phyloP scores from a whole-genome alignment of 768 basidiomycete genomes.

The Chalciporus chontae region DNA sequence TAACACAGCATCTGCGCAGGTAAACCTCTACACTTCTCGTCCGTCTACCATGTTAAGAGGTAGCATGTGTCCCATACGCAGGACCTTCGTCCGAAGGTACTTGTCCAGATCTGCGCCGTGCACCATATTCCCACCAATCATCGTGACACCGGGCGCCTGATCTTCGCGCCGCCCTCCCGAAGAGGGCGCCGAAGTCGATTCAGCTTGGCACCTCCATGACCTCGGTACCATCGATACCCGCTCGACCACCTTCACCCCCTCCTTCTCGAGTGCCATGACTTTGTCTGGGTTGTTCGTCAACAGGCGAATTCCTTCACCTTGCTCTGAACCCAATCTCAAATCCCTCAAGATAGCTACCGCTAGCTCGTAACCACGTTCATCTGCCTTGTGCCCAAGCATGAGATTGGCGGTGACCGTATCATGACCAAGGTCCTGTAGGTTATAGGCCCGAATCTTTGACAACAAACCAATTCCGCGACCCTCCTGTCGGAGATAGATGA shows the following conservation, averaged over 20 bases:
- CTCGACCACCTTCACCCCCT: conserved; percentile 76
- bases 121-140: conserved; percentile 76
- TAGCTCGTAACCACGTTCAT: conserved; percentile 90
- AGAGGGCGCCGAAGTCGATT: conserved; percentile 5
- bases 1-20: neutral
- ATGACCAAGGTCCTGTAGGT: conserved; percentile 94
- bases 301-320: conserved; percentile 62
- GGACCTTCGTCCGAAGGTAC: conserved; percentile 94
- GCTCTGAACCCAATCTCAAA: conserved; percentile 64
- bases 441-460: conserved; percentile 96
- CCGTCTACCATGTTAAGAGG: conserved; percentile 38
- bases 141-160: conserved; percentile 60
- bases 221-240: conserved; percentile 93
- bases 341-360: conserved; percentile 89
- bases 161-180: conserved; percentile 22
- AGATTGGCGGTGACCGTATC: conserved; percentile 99
- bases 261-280: conserved; percentile 78
- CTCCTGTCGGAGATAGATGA: conserved; percentile 95
- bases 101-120: conserved; percentile 87
- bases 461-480: conserved; percentile 95
- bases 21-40: neutral
- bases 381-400: conserved; percentile 90
- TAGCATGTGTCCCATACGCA: conserved; percentile 95
- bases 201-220: conserved; percentile 57
- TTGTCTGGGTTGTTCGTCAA: conserved; percentile 99